phyloP scores from a whole-genome alignment of 2,329 filamentous ascomycete species.

The Colletotrichum gigasporum region DNA sequence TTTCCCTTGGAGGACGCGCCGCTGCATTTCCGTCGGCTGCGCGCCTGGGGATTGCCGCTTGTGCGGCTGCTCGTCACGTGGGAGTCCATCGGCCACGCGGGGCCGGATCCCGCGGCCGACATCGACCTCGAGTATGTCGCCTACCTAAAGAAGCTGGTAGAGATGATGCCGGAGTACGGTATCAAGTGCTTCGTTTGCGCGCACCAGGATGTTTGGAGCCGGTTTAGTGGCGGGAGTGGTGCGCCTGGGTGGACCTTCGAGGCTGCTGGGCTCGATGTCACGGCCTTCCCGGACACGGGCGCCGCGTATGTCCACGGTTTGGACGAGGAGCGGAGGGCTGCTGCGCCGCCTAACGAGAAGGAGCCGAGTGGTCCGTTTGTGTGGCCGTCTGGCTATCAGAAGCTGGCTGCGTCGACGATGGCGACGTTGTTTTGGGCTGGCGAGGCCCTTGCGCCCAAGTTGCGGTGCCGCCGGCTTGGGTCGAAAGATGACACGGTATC shows the following conservation, averaged over 20 bases:
- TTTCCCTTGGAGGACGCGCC: slow-evolving; percentile 49
- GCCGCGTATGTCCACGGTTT: slow-evolving; percentile 47
- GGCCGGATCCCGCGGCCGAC: slow-evolving; percentile 42
- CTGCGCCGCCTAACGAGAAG: slow-evolving; percentile 37
- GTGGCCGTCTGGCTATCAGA: slow-evolving; percentile 49
- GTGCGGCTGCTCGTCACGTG: slow-evolving; percentile 53
- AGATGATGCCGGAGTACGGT: slow-evolving; percentile 48
- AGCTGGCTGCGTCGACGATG: slow-evolving; percentile 45
- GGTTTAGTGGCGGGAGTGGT: slow-evolving; percentile 52
- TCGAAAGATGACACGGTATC: slow-evolving; percentile 33
- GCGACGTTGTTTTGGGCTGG: slow-evolving; percentile 40
- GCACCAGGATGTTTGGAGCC: slow-evolving; percentile 54
- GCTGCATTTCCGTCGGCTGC: slow-evolving; percentile 48
- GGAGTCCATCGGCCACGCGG: slow-evolving; percentile 49
- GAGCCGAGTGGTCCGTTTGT: slow-evolving; percentile 48
- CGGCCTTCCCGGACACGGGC: slow-evolving; percentile 39
- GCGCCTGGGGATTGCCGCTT: slow-evolving; percentile 49
- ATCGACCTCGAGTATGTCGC: slow-evolving; percentile 49
- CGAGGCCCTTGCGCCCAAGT: slow-evolving; percentile 36
- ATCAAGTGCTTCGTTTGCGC: slow-evolving; percentile 53
- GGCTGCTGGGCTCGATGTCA: slow-evolving; percentile 48
- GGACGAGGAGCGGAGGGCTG: slow-evolving; percentile 41
- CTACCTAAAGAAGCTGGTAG: slow-evolving; percentile 46
- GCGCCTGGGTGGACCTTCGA: slow-evolving; percentile 54
- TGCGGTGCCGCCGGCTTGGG: slow-evolving; percentile 29